Base-by-base conservation (phyloP, 139 green algal genomes). In the Auxenochlorella protothecoides region DNA sequence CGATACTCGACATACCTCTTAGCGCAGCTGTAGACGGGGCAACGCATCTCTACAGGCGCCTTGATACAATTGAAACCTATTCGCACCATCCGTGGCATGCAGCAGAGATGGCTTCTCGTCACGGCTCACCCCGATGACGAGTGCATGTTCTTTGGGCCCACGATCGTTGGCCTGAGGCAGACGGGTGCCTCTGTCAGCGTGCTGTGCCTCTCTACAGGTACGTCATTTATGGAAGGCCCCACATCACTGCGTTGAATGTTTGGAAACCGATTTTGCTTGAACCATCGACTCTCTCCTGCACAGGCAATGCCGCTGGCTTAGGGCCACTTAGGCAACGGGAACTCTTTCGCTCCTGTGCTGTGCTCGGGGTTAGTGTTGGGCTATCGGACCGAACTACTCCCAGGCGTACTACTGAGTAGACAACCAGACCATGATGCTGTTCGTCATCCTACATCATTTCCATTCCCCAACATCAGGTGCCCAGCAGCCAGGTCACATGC, bases 91-190 rank as follows among this genome's bases (percentile, higher is more conserved):
- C 10, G 8, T 66, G 13, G 11, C 62, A 15, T 27, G 44, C 44
- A 52, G 62, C 6, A 16, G 10, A 7, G 11, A 13, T 27, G 13
- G 13, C 62, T 52, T 68, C 12, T 55, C 55, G 73, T 89, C 5
- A 75, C 78, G 5, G 85, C 85, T 0, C 85, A 90, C 68, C 85
- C 85, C 13, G 85, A 90, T 51, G 85, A 90, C 61, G 85, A 90
- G 55, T 78, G 59, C 57, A 90, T 90, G 85, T 90, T 90, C 64
- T 90, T 90, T 55, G 63, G 65, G 5, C 85, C 85, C 7, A 80
- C 79, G 3, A 68, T 89, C 16, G 53, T 73, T 15, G 16, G 13
- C 0, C 70, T 85, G 44, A 11, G 60, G 12, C 2, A 44, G 3
- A 16, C 15, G 15, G 76, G 69, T 14, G 7, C 11, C 44, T 52